These are phyloP conservation scores for Narthecium ossifragum DNA, from an alignment of 106 monocot genomes.

Conservation along the genomic window DNA sequence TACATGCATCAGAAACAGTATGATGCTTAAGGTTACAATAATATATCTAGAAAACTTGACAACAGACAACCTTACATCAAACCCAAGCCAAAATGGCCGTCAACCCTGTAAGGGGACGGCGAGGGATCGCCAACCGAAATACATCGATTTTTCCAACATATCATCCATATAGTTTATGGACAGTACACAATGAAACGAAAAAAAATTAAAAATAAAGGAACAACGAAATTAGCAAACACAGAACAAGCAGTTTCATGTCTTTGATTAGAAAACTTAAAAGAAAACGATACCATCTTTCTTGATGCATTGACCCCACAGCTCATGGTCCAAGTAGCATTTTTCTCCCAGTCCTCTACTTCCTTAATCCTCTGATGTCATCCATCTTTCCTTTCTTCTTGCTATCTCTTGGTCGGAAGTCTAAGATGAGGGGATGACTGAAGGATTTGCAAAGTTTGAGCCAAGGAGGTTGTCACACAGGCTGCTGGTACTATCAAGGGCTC, in stretches of 20 bases:
- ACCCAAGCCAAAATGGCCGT: neutral
- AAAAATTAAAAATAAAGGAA: neutral
- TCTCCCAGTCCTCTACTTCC: too few species aligned
- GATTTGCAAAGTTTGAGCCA: constrained; percentile 38
- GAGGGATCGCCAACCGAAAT: too few species aligned
- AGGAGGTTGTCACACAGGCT: constrained; percentile 48
- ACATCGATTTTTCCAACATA: too few species aligned
- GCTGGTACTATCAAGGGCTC: constrained; percentile 22
- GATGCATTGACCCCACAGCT: neutral
- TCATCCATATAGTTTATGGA: neutral
- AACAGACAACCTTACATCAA: neutral
- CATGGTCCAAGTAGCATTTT: too few species aligned
- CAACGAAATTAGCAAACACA: neutral
- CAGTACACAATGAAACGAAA: neutral
- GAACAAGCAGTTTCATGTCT: neutral
- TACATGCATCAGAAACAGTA: too few species aligned
- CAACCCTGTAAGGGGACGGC: neutral
- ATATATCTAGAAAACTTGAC: too few species aligned
- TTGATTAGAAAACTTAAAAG: neutral
- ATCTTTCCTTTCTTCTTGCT: neutral
- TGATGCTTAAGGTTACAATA: too few species aligned
- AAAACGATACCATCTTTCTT: neutral
- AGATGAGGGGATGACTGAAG: constrained; percentile 36
- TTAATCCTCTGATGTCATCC: too few species aligned
- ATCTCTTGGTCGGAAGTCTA: constrained; percentile 6